Evolutionary conservation across 257 asterid species (phyloP), one percentile per base, ranked within the genome.

Genomic region (Ajuga chamaepitys): DNA sequence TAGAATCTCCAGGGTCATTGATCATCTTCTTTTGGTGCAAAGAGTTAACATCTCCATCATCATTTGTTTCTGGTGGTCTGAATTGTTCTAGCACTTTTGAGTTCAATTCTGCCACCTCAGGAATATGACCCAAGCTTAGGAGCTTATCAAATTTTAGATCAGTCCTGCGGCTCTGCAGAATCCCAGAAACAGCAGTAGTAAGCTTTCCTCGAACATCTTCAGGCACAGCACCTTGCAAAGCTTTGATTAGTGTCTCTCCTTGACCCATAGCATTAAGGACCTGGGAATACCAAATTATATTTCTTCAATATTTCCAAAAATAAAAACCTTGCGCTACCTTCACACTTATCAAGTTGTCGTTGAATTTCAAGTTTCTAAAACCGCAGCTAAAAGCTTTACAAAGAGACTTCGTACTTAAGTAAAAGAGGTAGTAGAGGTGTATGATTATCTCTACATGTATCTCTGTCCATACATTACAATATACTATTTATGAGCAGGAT

Each of bases 171-270:
- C 66, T 81, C 63, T 81, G 84, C 76, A 93, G 61, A 71, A 90
- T 84, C 50, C 81, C 89, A 57, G 95, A 81, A 56, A 88, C 91
- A 62, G 91, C 79, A 70, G 74, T 67, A 28, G 95, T 90, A 68
- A 94, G 88, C 76, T 88, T 86, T 74, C 67, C 99, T 28, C 96
- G 89, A 74, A 89, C 96, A 76, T 84, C 95, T 71, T 86, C 97
- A 44, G 99, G 99, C 60, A 94, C 97, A 63, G 97, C 96, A 83
- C 80, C 96, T 81, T 94, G 88, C 86, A 94, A 80, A 77, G 97
- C 99, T 67, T 83, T 83, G 71, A 94, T 67, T 66, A 94, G 14
- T 45, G 95, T 83, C 78, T 94, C 95, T 66, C 99, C 99, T 71
- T 58, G 84, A 70, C 86, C 95, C 68, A 94, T 89, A 62, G 96